Percentiles rank a stretch among this genome's conserved stretches.
phyloP scores from a whole-genome alignment of 352 stramenopile species.

The Globisporangium solare region DNA sequence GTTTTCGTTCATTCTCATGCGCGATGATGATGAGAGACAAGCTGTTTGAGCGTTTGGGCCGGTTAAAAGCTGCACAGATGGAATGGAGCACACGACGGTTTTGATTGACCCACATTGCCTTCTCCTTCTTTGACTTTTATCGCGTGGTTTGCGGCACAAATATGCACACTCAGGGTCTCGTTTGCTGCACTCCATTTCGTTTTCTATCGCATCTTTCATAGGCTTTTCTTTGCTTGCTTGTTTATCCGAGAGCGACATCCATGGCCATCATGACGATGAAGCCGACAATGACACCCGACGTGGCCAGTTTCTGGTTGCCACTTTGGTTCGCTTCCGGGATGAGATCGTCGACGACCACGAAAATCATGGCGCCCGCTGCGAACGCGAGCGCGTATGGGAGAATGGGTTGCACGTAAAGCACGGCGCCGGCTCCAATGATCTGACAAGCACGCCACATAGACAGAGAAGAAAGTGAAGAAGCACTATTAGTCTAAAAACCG shows the following conservation, averaged over 20 bases:
- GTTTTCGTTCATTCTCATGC: constrained; percentile 53
- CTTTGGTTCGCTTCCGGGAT: constrained; percentile 87
- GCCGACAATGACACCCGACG: constrained; percentile 79
- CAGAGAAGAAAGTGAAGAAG: background rate
- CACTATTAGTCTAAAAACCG: no score
- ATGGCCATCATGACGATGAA: constrained; percentile 93
- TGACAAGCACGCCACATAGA: constrained; percentile 21
- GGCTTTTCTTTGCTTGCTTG: background rate
- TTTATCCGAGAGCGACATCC: constrained; percentile 76
- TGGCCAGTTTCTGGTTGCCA: constrained; percentile 85
- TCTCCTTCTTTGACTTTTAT: no score
- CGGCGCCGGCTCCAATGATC: constrained; percentile 77
- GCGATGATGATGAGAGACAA: constrained; percentile 19
- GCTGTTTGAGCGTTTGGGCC: background rate
- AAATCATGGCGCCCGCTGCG: constrained; percentile 89
- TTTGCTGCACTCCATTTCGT: background rate
- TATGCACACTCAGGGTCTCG: background rate
- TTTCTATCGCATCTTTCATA: background rate
- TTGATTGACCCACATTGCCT: no score
- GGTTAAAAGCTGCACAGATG: no score
- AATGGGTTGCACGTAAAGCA: constrained; percentile 85
- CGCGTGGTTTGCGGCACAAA: background rate
- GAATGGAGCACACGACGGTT: no score
- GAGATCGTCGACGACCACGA: constrained; percentile 90
- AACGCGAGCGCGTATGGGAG: constrained; percentile 90